These are phyloP conservation scores for Paraphoma sp. DNA, from an alignment of 2,329 filamentous ascomycete species.

Conservation along the genomic window DNA sequence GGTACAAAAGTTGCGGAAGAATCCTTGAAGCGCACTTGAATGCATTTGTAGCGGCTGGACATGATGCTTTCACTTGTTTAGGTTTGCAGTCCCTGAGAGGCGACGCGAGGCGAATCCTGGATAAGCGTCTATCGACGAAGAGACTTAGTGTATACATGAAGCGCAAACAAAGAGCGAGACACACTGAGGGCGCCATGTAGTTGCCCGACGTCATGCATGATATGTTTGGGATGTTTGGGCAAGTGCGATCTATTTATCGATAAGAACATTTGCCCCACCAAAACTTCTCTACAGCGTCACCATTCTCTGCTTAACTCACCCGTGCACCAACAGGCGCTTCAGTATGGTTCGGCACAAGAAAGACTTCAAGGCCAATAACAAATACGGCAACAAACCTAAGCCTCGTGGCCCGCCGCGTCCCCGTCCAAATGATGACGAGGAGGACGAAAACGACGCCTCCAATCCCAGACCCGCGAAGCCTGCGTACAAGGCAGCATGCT, in stretches of 20 bases:
- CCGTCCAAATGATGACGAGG: constrained; percentile 30
- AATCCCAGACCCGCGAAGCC: constrained; percentile 49
- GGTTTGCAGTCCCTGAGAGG: background rate
- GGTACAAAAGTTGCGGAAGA: constrained; percentile 7
- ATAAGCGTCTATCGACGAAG: no score
- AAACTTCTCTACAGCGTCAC: background rate
- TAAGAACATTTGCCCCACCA: constrained; percentile 16
- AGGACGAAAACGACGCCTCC: constrained; percentile 27
- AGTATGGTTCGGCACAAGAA: constrained; percentile 96
- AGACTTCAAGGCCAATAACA: constrained; percentile 78
- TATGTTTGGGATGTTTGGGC: no score
- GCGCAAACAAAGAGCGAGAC: background rate
- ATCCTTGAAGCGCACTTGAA: background rate
- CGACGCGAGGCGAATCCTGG: no score
- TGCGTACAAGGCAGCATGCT: constrained; percentile 92
- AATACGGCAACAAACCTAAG: constrained; percentile 64
- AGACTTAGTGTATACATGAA: background rate
- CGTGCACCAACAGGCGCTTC: background rate
- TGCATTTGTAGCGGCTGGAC: constrained; percentile 1
- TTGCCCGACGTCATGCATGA: background rate
- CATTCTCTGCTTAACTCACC: constrained; percentile 1
- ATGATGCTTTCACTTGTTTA: background rate
- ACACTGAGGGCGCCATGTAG: background rate
- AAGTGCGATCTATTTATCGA: constrained; percentile 16
- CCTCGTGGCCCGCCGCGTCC: constrained; percentile 61